These are phyloP conservation scores for Fagus crenata DNA, from an alignment of 306 rosid genomes.

Conservation along the genomic window DNA sequence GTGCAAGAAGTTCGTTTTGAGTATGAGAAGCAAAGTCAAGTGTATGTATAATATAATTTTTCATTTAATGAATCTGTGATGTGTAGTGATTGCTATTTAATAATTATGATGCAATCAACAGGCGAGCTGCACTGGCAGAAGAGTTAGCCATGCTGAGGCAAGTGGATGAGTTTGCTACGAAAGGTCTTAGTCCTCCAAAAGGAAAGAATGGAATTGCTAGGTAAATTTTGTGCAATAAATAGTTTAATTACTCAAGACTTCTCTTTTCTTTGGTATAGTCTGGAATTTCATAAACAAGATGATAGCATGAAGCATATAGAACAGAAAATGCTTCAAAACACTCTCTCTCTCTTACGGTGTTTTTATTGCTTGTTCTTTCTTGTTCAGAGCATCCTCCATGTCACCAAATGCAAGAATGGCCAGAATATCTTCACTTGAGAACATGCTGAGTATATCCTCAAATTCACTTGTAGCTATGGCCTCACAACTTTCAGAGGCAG, in stretches of 20 bases:
- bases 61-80: conserved; percentile 10
- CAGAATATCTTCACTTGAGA: conserved; percentile 90
- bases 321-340: background rate
- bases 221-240: conserved; percentile 36
- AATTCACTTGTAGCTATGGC: conserved; percentile 99
- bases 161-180: conserved; percentile 83
- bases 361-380: conserved; percentile 35
- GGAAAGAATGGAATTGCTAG: conserved; percentile 91
- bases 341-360: conserved; percentile 26
- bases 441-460: conserved; percentile 89
- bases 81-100: conserved; percentile 28
- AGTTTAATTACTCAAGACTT: conserved; percentile 19
- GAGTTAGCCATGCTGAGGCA: conserved; percentile 93
- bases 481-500: conserved; percentile 99
- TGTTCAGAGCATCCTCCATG: conserved; percentile 83
- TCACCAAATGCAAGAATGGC: conserved; percentile 98
- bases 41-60: conserved; percentile 53
- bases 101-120: conserved; percentile 40
- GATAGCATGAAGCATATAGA: conserved; percentile 25
- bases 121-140: conserved; percentile 98
- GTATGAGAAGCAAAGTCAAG: conserved; percentile 98
- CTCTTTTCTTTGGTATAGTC: background rate
- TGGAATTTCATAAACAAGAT: conserved; percentile 18
- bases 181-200: conserved; percentile 94
- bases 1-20: conserved; percentile 99